phyloP scores from a whole-genome alignment of 2,329 filamentous ascomycete genomes.

The Davidsoniella australis region DNA sequence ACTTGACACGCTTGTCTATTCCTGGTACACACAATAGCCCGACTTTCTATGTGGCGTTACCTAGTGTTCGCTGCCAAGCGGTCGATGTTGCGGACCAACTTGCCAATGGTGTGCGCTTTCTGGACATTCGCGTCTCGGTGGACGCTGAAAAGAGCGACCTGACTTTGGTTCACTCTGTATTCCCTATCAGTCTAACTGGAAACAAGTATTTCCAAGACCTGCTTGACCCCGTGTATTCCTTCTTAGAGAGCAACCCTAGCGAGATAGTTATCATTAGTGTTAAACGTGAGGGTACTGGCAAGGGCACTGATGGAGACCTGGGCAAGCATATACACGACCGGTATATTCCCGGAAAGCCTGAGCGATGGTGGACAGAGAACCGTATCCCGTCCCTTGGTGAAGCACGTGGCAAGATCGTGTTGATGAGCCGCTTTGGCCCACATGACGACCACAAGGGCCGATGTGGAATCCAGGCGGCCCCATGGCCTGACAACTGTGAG shows the following conservation, averaged over 20 bases:
- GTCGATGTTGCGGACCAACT: slow-evolving; percentile 64
- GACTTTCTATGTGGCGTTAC: slow-evolving; percentile 67
- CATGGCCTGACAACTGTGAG: slow-evolving; percentile 79
- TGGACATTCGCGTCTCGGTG: slow-evolving; percentile 65
- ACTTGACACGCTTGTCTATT: slow-evolving; percentile 68
- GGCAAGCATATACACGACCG: slow-evolving; percentile 54
- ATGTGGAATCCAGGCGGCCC: slow-evolving; percentile 42
- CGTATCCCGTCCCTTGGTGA: slow-evolving; percentile 63
- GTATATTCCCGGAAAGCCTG: slow-evolving; percentile 41
- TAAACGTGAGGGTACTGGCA: slow-evolving; percentile 80
- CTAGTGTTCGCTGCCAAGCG: slow-evolving; percentile 84
- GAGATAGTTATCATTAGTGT: slow-evolving; percentile 76
- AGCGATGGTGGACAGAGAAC: slow-evolving; percentile 64
- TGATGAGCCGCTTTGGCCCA: slow-evolving; percentile 64
- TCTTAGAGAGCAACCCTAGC: slow-evolving; percentile 59
- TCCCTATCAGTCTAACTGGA: slow-evolving; percentile 72
- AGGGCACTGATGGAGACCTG: slow-evolving; percentile 62
- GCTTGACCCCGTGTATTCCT: slow-evolving; percentile 52
- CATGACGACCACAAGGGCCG: slow-evolving; percentile 32
- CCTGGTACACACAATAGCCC: slow-evolving; percentile 94
- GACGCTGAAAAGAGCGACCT: slow-evolving; percentile 44
- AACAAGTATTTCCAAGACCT: slow-evolving; percentile 63
- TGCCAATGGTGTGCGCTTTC: slow-evolving; percentile 78
- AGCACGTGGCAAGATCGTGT: slow-evolving; percentile 64
- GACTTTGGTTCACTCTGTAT: slow-evolving; percentile 73